Percentiles rank a stretch among this genome's conserved stretches.
phyloP scores from a whole-genome alignment of 345 rosid genomes.

The Angophora floribunda region DNA sequence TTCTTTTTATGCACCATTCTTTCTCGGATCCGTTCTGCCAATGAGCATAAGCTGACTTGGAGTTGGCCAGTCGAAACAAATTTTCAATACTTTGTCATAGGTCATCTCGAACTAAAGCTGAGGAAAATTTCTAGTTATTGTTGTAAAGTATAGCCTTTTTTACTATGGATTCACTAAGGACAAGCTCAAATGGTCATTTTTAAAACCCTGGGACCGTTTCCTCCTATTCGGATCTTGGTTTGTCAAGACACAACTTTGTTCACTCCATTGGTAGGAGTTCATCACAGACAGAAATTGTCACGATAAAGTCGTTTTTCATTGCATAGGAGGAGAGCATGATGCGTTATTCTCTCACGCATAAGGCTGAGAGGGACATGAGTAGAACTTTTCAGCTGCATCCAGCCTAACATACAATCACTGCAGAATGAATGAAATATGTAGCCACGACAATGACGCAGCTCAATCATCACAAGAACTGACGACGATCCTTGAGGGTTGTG shows the following conservation, averaged over 20 bases:
- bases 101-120: not conserved
- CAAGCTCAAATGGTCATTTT: not conserved
- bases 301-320: not conserved
- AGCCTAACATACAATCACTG: not conserved
- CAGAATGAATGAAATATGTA: not conserved
- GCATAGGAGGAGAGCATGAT: not conserved
- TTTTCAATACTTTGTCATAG: not conserved
- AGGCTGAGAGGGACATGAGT: not conserved
- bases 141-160: not conserved
- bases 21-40: not conserved
- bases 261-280: not conserved
- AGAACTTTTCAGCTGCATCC: not conserved
- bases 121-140: not conserved
- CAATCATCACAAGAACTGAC: not conserved
- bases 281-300: not conserved
- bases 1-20: not conserved
- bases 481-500: not conserved
- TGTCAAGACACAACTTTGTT: not conserved
- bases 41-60: not conserved
- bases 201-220: not conserved
- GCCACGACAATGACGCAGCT: not conserved
- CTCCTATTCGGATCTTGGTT: not conserved
- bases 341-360: not conserved
- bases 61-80: not conserved
- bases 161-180: not conserved